phyloP scores from a whole-genome alignment of 176 grass and related monocot species.

The Rhynchospora breviuscula region DNA sequence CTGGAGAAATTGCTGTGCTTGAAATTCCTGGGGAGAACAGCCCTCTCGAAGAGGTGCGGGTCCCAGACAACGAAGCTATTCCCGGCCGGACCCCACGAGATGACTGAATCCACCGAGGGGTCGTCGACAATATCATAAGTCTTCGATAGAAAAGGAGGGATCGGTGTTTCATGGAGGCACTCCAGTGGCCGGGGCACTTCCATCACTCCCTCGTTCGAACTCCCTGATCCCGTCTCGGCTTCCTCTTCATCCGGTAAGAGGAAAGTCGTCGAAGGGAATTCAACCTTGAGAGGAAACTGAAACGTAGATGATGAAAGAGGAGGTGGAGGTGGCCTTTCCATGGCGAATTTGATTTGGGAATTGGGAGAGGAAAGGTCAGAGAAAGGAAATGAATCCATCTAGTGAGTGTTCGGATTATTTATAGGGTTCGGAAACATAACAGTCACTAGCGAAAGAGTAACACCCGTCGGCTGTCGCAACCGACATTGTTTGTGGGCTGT shows the following conservation, averaged over 20 bases:
- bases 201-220: neutral
- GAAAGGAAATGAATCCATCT: neutral
- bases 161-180: conserved; percentile 48
- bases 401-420: neutral
- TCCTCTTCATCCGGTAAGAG: conserved; percentile 8
- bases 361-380: neutral
- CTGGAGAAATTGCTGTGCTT: conserved; percentile 50
- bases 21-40: conserved; percentile 64
- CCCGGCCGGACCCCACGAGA: conserved; percentile 65
- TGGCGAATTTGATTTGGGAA: neutral
- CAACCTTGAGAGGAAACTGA: neutral
- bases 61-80: conserved; percentile 95
- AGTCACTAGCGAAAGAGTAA: neutral
- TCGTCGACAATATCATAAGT: conserved; percentile 82
- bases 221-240: neutral
- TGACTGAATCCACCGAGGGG: conserved; percentile 52
- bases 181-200: conserved; percentile 42
- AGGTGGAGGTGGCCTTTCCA: neutral
- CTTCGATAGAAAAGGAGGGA: conserved; percentile 84
- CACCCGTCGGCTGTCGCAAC: neutral
- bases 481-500: neutral
- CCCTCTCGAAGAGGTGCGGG: conserved; percentile 50
- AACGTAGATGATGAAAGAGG: neutral
- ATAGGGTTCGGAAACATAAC: neutral
- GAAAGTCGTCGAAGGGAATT: conserved; percentile 18